Conservation (phyloP, 139 green algal species). For the Asterochloris sp. region DNA sequence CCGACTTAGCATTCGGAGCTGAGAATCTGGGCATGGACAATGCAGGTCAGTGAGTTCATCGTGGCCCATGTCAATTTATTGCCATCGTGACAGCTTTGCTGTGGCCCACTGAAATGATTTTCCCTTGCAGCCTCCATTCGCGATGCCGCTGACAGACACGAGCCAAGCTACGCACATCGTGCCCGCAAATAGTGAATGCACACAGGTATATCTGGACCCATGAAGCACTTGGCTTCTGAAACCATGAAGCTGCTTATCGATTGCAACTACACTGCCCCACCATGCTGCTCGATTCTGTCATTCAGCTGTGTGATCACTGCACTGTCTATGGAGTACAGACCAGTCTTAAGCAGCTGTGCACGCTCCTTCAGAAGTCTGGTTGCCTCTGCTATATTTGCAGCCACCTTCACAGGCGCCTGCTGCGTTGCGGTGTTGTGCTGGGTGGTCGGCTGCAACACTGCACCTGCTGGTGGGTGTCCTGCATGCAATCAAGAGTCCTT, state of each 20-base stretch:
- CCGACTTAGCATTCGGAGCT: too few species aligned
- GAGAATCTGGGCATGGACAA: too few species aligned
- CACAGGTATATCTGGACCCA: not conserved
- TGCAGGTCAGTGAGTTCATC: too few species aligned
- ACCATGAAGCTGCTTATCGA: too few species aligned
- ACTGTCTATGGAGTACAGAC: conserved; percentile 26
- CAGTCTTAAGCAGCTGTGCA: conserved; percentile 34
- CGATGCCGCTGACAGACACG: not conserved
- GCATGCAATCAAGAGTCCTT: not conserved
- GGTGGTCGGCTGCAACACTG: not conserved
- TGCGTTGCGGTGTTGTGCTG: not conserved
- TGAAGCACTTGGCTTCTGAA: not conserved
- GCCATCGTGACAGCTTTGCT: too few species aligned
- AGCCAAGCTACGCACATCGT: not conserved
- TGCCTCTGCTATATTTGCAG: conserved; percentile 19
- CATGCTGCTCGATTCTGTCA: conserved; percentile 10
- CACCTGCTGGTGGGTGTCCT: not conserved
- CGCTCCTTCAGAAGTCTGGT: conserved; percentile 34
- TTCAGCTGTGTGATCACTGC: conserved; percentile 27
- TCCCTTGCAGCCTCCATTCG: not conserved
- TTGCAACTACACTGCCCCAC: not conserved
- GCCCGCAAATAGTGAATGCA: not conserved
- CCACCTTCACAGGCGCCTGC: not conserved
- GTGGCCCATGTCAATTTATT: too few species aligned
- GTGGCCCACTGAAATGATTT: not conserved